Evolutionary conservation across 176 grass and related monocot genomes (phyloP).

Genomic region (Carex myosuroides): DNA sequence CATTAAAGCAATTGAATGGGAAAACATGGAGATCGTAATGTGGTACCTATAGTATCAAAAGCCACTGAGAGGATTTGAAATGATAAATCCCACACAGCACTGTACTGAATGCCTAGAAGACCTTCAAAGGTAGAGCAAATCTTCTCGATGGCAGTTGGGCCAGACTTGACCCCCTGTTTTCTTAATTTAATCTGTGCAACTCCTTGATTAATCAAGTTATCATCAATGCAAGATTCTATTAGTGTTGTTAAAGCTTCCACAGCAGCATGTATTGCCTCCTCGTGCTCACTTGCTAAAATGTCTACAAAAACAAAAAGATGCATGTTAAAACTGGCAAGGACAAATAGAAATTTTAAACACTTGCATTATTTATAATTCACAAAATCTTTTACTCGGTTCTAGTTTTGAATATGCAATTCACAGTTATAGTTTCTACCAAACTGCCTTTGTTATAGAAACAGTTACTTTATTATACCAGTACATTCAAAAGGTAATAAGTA

Average conservation of each 20-base stretch:
- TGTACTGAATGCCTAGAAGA: slow-evolving; percentile 59
- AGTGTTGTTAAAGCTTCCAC: slow-evolving; percentile 63
- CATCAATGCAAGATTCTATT: slow-evolving; percentile 58
- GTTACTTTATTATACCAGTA: not conserved
- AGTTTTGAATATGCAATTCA: not conserved
- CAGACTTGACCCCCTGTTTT: slow-evolving; percentile 38
- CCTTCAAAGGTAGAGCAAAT: slow-evolving; percentile 77
- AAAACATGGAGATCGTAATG: not conserved
- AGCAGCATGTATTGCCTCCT: slow-evolving; percentile 81
- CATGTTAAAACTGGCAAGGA: not conserved
- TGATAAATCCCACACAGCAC: slow-evolving; percentile 79
- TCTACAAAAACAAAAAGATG: slow-evolving; percentile 31
- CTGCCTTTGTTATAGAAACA: not conserved
- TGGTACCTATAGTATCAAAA: slow-evolving; percentile 70
- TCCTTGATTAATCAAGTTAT: slow-evolving; percentile 61
- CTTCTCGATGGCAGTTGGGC: slow-evolving; percentile 74
- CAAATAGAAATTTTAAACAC: not conserved
- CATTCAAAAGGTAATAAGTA: not conserved
- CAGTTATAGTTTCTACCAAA: not conserved
- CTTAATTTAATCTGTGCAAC: slow-evolving; percentile 66
- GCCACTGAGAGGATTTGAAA: slow-evolving; percentile 62
- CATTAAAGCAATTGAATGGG: not conserved
- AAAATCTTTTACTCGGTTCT: not conserved
- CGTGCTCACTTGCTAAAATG: slow-evolving; percentile 79
- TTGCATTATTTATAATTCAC: not conserved